Evolutionary conservation across 306 rosid species (phyloP).

Genomic region (Phaseolus lunatus): DNA sequence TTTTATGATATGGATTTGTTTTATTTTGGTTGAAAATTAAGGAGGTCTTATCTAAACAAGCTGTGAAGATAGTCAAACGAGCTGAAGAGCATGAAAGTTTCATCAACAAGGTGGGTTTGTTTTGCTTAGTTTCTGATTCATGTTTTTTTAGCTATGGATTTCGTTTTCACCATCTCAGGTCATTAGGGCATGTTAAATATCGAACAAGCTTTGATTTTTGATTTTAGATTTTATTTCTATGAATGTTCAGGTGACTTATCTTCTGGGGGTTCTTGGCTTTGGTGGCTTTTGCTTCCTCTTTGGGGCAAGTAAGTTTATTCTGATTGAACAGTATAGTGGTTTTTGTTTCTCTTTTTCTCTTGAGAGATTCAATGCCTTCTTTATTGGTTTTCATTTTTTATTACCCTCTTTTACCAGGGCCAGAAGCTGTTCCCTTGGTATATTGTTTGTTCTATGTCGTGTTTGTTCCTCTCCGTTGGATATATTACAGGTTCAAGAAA

Average conservation of each 20-base stretch:
- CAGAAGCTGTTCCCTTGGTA: slow-evolving; percentile 75
- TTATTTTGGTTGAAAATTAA: slow-evolving; percentile 68
- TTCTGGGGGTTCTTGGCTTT: slow-evolving; percentile 80
- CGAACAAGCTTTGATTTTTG: background rate
- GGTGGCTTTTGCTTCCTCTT: slow-evolving; percentile 85
- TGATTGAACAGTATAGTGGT: background rate
- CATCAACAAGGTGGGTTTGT: slow-evolving; percentile 72
- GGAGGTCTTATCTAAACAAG: slow-evolving; percentile 76
- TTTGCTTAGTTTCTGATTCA: background rate
- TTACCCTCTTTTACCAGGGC: slow-evolving; percentile 58
- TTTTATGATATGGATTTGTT: slow-evolving; percentile 48
- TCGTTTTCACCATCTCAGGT: background rate
- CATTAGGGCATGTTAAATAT: background rate
- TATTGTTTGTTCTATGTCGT: slow-evolving; percentile 76
- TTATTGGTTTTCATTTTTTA: slow-evolving; percentile 14
- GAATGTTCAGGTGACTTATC: slow-evolving; percentile 68
- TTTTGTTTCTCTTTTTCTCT: background rate
- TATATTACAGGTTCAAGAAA: slow-evolving; percentile 87
- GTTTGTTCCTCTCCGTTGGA: slow-evolving; percentile 94
- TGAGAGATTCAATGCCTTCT: background rate
- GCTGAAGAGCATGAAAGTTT: slow-evolving; percentile 91
- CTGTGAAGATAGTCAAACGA: slow-evolving; percentile 79
- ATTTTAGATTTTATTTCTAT: background rate
- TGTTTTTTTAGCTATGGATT: background rate
- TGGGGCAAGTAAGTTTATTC: slow-evolving; percentile 78